Evolutionary conservation across 2,329 filamentous ascomycete genomes (phyloP), one percentile per base, ranked within the genome.

Genomic region (Beauveria brongniartii): DNA sequence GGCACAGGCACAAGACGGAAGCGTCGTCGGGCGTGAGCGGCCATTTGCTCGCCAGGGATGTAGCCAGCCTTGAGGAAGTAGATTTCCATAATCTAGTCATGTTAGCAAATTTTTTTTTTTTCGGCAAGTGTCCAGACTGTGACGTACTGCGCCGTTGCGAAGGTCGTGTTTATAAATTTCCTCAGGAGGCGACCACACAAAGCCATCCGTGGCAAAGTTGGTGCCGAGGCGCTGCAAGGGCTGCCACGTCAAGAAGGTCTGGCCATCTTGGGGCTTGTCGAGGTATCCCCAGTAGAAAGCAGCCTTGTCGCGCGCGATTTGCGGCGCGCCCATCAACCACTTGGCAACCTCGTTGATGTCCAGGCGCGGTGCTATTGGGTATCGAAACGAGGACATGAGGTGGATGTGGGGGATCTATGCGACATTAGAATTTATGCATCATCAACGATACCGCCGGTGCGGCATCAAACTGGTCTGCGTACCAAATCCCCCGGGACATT

Each of bases 211-310:
- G 9, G 93, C 87, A 71, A 92, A 96, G 68, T 86, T 88, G 1
- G 83, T 86, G 4, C 84, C 85, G 60, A 90, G 74, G 62, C 87
- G 83, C 67, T 87, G 82, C 57, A 89, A 79, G 2, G 93, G 89
- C 72, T 97, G 92, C 93, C 93, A 97, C 57, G 89, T 89, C 64
- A 97, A 80, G 71, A 94, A 84, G 50, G 96, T 83, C 9, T 87
- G 88, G 61, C 92, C 92, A 74, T 96, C 91, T 57, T 82, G 82
- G 12, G 93, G 93, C 58, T 86, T 83, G 68, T 94, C 86, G 61
- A 97, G 84, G 73, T 93, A 96, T 51, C 89, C 92, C 93, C 93
- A 99, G 75, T 88, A 90, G 81, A 99, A 92, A 3, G 93, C 85
- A 54, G 92, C 88, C 65, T 87, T 81, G 70, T 95, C 89, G 73